Base-by-base conservation (phyloP, 164 flowering plant genomes). In the Liquidambar formosana region DNA sequence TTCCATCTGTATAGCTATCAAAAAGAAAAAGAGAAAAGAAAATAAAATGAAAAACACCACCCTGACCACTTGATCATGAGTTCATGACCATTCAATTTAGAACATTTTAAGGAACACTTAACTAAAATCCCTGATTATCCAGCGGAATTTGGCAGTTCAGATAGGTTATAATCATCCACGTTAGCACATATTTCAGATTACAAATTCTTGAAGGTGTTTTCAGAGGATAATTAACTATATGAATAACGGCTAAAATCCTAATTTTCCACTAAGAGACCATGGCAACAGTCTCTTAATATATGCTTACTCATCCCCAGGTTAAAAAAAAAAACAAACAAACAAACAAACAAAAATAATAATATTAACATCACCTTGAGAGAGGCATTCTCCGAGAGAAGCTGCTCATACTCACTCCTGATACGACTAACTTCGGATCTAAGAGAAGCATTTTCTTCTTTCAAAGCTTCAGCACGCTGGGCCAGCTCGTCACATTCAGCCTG, bases 401-500 rank as follows among this genome's bases (percentile, higher is more conserved):
- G 87, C 70, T 94, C 98, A 66, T 85, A 86, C 45, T 90, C 91
- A 57, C 86, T 84, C 85, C 82, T 84, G 47, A 92, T 78, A 58
- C 86, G 87, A 71, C 63, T 82, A 64, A 92, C 80, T 75, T 94
- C 95, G 66, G 88, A 77, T 66, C 86, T 83, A 22, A 92, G 95
- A 66, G 75, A 74, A 16, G 85, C 79, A 76, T 94, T 94, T 78
- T 94, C 97, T 68, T 90, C 96, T 75, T 85, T 88, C 61, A 94
- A 78, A 51, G 79, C 75, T 33, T 89, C 94, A 64, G 94, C 92
- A 51, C 91, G 89, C 77, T 86, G 89, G 48, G 95, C 93, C 73
- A 94, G 83, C 81, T 94, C 98, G 73, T 92, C 97, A 65, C 98
- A 94, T 80, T 92, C 97, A 8, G 95, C 97, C 98, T 94, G 79